These are phyloP conservation scores for Aureobasidium musti DNA, from an alignment of 2,329 filamentous ascomycete genomes.

Conservation along the genomic window DNA sequence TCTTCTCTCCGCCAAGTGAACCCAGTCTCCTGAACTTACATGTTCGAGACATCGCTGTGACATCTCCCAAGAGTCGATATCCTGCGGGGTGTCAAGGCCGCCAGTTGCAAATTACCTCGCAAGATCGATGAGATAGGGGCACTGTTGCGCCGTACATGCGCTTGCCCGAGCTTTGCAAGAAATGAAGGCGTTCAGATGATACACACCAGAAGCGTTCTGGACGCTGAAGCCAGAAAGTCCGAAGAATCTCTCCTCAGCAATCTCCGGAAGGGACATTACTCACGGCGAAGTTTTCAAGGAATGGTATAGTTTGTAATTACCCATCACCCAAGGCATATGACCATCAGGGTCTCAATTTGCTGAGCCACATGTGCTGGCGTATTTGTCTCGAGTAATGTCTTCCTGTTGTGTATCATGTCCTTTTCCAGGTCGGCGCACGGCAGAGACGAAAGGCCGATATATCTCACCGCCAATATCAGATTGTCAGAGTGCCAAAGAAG, in stretches of 20 bases:
- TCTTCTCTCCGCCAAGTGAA: not conserved
- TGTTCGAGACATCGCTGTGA: not conserved
- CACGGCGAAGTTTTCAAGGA: not conserved
- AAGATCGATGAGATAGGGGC: not conserved
- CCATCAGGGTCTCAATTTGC: not conserved
- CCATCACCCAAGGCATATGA: not conserved
- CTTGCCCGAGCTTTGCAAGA: not conserved
- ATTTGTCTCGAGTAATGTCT: not conserved
- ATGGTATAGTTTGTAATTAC: not conserved
- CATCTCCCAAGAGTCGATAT: not conserved
- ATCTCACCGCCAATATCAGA: not conserved
- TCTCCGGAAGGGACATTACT: constrained; percentile 4
- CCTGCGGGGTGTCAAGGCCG: not conserved
- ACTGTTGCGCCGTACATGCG: not conserved
- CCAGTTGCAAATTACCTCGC: not conserved
- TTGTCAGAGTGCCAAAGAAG: not conserved
- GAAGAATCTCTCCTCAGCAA: constrained; percentile 21
- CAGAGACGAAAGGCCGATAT: not conserved
- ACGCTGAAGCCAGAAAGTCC: not conserved
- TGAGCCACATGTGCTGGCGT: not conserved
- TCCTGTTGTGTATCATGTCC: not conserved
- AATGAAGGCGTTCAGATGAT: not conserved
- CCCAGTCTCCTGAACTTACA: not conserved
- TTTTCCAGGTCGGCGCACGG: not conserved
- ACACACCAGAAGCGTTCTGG: not conserved